A percentile compares a stretch with the other conserved stretches of the same genome.
Evolutionary conservation across 2,329 filamentous ascomycete genomes (phyloP).

Genomic region (Fusarium nurragi): DNA sequence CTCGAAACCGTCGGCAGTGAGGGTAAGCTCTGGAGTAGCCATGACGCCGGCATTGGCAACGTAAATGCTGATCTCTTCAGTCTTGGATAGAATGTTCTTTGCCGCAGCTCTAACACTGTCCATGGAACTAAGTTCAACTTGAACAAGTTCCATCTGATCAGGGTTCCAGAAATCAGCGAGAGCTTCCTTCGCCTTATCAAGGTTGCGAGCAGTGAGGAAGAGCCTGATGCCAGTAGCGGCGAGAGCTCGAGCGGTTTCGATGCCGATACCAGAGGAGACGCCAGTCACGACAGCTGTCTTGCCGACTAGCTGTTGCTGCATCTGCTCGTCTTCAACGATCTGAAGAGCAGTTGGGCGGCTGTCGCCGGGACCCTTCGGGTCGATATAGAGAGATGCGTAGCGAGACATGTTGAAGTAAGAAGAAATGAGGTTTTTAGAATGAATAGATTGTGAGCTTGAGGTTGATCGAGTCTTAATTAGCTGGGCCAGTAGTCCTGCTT

Average conservation of each 20-base stretch:
- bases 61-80: not conserved
- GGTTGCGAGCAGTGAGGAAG: slow-evolving; percentile 34
- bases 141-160: slow-evolving; percentile 25
- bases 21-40: slow-evolving; percentile 3
- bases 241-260: slow-evolving; percentile 57
- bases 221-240: slow-evolving; percentile 48
- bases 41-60: slow-evolving; percentile 41
- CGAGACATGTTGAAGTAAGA: not conserved
- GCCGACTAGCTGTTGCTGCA: not conserved
- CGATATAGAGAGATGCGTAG: not conserved
- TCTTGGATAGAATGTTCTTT: not conserved
- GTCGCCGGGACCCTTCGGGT: slow-evolving; percentile 3
- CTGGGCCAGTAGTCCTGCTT: not conserved
- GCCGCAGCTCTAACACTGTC: slow-evolving; percentile 1
- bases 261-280: slow-evolving; percentile 54
- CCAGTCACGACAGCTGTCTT: slow-evolving; percentile 31
- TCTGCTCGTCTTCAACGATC: slow-evolving; percentile 1
- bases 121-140: slow-evolving; percentile 40
- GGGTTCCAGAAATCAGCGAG: slow-evolving; percentile 18
- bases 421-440: no score
- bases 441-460: not conserved
- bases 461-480: not conserved
- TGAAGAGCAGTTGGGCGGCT: slow-evolving; percentile 1
- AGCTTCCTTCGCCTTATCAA: slow-evolving; percentile 31
- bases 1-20: slow-evolving; percentile 29